Percentiles rank a stretch among this genome's conserved stretches.
Conservation (phyloP, 768 basidiomycete species). For the Leccinum pellstonianum region DNA sequence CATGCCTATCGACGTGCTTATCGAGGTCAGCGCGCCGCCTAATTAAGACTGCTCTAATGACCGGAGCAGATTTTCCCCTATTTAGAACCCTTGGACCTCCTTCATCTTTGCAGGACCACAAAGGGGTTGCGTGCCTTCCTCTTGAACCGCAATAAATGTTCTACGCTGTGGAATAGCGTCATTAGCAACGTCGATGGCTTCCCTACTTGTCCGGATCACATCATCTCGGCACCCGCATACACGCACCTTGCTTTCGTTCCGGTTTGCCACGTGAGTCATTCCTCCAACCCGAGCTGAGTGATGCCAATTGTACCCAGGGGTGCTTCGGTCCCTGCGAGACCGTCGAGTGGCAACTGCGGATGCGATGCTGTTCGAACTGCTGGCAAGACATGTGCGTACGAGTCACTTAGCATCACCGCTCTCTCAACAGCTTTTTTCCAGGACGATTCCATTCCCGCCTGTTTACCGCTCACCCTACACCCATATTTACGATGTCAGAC, state of each 20-base stretch:
- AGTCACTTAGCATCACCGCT: not conserved
- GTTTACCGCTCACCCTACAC: too few species aligned
- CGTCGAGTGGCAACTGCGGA: constrained; percentile 14
- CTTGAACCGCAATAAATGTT: constrained; percentile 17
- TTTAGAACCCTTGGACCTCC: constrained; percentile 33
- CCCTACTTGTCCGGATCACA: constrained; percentile 26
- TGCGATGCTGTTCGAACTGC: constrained; percentile 11
- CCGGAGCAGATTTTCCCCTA: not conserved
- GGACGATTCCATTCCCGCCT: not conserved
- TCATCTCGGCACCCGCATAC: constrained; percentile 27
- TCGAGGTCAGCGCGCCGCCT: constrained; percentile 11
- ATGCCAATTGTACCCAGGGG: not conserved
- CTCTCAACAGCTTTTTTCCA: constrained; percentile 2
- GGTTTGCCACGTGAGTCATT: constrained; percentile 31
- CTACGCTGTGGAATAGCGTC: constrained; percentile 27
- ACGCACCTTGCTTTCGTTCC: constrained; percentile 28
- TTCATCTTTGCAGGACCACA: constrained; percentile 31
- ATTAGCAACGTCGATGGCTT: constrained; percentile 24
- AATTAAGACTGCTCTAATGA: not conserved
- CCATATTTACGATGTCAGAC: not conserved
- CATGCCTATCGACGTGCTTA: constrained; percentile 13
- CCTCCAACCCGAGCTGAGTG: not conserved
- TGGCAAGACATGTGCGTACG: constrained; percentile 11
- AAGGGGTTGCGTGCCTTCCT: constrained; percentile 26
- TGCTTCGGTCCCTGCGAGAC: constrained; percentile 3